Conservation (phyloP, 1,139 yeast species). For the Schizosaccharomyces versatilis region DNA sequence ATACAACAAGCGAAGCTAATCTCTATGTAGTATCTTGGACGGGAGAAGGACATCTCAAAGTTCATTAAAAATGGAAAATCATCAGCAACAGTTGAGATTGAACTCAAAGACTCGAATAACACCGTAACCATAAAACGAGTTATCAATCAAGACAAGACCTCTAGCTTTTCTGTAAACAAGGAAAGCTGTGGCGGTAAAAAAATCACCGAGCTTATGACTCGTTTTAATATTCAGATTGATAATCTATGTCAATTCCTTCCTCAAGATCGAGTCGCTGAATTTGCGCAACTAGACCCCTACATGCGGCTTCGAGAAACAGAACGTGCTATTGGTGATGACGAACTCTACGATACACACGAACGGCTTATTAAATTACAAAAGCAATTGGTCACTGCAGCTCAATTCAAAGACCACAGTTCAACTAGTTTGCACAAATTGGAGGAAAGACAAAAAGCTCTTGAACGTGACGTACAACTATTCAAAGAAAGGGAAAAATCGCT, state of each 20-base stretch:
- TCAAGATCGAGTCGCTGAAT: slow-evolving; percentile 85
- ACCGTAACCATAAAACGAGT: slow-evolving; percentile 27
- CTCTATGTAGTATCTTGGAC: slow-evolving; percentile 31
- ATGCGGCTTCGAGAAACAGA: slow-evolving; percentile 57
- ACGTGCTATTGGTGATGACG: slow-evolving; percentile 50
- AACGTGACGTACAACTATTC: slow-evolving; percentile 13
- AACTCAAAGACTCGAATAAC: slow-evolving; percentile 23
- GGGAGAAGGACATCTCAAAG: slow-evolving; percentile 42
- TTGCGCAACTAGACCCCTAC: slow-evolving; percentile 63
- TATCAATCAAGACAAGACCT: slow-evolving; percentile 23
- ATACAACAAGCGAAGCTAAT: slow-evolving; percentile 2
- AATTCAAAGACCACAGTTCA: slow-evolving; percentile 9
- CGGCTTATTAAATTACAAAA: slow-evolving; percentile 32
- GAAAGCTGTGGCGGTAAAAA: slow-evolving; percentile 23
- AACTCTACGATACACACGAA: slow-evolving; percentile 36
- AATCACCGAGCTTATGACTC: slow-evolving; percentile 28
- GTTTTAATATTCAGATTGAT: slow-evolving; percentile 60
- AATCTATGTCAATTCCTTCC: slow-evolving; percentile 87
- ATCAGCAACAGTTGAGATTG: slow-evolving; percentile 37
- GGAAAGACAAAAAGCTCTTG: slow-evolving; percentile 17
- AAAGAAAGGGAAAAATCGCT: slow-evolving; percentile 13
- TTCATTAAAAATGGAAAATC: slow-evolving; percentile 58
- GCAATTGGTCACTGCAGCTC: slow-evolving; percentile 15
- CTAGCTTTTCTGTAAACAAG: slow-evolving; percentile 42
- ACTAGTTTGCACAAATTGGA: slow-evolving; percentile 17